Conservation (phyloP, 345 rosid species). For the Arabis hirsuta region DNA sequence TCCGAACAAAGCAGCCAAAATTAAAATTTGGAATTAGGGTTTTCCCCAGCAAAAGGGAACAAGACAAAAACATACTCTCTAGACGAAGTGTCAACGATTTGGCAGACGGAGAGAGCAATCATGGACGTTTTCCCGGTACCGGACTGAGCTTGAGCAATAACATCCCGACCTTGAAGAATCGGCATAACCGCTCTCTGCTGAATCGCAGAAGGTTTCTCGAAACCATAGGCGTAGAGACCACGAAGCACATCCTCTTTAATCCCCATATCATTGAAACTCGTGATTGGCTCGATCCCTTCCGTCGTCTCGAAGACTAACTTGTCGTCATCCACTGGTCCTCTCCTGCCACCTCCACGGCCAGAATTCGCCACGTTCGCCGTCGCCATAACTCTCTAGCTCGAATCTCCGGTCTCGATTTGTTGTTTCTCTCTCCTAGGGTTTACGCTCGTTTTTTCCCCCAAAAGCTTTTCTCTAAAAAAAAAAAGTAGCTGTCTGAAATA, state of each 20-base stretch:
- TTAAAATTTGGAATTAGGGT: constrained; percentile 37
- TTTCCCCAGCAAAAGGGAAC: constrained; percentile 5
- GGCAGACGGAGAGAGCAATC: constrained; percentile 97
- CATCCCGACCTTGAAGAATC: constrained; percentile 86
- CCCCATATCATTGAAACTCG: constrained; percentile 87
- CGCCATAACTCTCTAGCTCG: constrained; percentile 30
- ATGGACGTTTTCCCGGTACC: constrained; percentile 97
- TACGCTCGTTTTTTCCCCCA: constrained; percentile 23
- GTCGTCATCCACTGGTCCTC: constrained; percentile 56
- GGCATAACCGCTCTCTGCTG: constrained; percentile 98
- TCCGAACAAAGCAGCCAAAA: background rate
- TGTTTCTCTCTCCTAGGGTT: constrained; percentile 48
- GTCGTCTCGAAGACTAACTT: constrained; percentile 85
- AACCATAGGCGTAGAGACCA: constrained; percentile 85
- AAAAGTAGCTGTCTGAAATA: constrained; percentile 6
- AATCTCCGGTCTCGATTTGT: background rate
- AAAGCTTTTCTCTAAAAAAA: background rate
- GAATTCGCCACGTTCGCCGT: constrained; percentile 40
- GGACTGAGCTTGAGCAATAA: constrained; percentile 98
- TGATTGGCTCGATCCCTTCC: constrained; percentile 82
- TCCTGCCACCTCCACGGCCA: constrained; percentile 51
- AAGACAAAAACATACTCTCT: constrained; percentile 63
- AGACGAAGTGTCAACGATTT: constrained; percentile 66
- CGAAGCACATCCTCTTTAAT: constrained; percentile 79
- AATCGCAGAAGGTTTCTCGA: constrained; percentile 95